A percentile compares a stretch with the other conserved stretches of the same genome.
These are phyloP conservation scores for Colletotrichum abscissum DNA, from an alignment of 2,329 filamentous ascomycete species.

Conservation along the genomic window DNA sequence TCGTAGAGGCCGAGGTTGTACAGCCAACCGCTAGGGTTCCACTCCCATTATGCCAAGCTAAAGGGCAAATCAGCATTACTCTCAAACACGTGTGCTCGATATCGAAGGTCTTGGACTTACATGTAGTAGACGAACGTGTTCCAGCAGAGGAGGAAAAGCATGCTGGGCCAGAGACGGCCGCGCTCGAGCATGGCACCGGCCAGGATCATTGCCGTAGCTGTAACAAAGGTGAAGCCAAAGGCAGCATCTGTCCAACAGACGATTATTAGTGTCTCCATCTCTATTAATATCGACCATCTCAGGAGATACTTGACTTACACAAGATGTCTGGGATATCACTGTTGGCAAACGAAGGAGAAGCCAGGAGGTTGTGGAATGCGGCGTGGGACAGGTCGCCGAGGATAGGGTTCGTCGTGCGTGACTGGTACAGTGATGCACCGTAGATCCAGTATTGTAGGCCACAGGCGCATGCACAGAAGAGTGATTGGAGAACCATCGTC, in stretches of 20 bases:
- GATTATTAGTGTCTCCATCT: background rate
- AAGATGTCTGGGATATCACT: slow-evolving; percentile 50
- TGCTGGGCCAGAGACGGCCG: slow-evolving; percentile 55
- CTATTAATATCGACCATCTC: no score
- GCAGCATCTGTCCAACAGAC: slow-evolving; percentile 40
- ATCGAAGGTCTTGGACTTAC: slow-evolving; percentile 34
- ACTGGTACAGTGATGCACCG: slow-evolving; percentile 55
- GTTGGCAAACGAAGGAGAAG: slow-evolving; percentile 50
- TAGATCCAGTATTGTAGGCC: slow-evolving; percentile 61
- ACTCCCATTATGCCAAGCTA: slow-evolving; percentile 73
- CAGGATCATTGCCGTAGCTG: slow-evolving; percentile 52
- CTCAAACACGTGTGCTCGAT: background rate
- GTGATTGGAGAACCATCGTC: slow-evolving; percentile 59
- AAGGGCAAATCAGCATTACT: background rate
- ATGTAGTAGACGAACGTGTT: slow-evolving; percentile 72
- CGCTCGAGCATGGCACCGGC: slow-evolving; percentile 52
- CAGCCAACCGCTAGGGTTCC: slow-evolving; percentile 75
- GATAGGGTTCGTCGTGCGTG: slow-evolving; percentile 48
- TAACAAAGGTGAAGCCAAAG: slow-evolving; percentile 52
- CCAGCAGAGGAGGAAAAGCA: slow-evolving; percentile 74
- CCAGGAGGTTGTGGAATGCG: slow-evolving; percentile 49
- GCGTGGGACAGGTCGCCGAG: slow-evolving; percentile 49
- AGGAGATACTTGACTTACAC: slow-evolving; percentile 26
- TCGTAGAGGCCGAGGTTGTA: slow-evolving; percentile 70
- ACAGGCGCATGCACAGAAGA: slow-evolving; percentile 57